Conservation (phyloP, 2,329 filamentous ascomycete species). For the Simplicillium sp. region DNA sequence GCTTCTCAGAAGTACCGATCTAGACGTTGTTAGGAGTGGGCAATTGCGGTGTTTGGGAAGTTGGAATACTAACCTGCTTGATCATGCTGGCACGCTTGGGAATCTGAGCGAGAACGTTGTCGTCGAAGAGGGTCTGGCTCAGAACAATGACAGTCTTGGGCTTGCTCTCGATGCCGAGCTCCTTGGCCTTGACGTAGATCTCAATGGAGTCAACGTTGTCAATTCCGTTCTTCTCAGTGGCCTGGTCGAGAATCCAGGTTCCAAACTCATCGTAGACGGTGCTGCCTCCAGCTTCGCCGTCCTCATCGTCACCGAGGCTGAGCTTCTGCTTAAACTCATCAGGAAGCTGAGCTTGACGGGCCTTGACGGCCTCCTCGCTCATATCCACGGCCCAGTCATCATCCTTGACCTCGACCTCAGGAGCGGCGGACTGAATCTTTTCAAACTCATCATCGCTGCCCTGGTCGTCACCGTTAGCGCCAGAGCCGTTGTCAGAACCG, state of each 20-base stretch:
- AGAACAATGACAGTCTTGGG: constrained; percentile 88
- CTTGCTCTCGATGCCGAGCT: constrained; percentile 88
- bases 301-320: constrained; percentile 64
- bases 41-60: constrained; percentile 17
- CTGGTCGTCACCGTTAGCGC: constrained; percentile 45
- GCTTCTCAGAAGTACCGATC: constrained; percentile 82
- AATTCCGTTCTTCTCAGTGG: constrained; percentile 62
- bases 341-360: constrained; percentile 87
- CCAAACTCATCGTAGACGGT: constrained; percentile 84
- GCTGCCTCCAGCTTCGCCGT: constrained; percentile 64
- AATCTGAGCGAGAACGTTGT: constrained; percentile 83
- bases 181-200: constrained; percentile 94
- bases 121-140: constrained; percentile 86
- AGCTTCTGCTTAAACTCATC: constrained; percentile 90
- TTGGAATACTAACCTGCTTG: constrained; percentile 58
- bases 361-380: constrained; percentile 89
- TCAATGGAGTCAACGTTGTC: constrained; percentile 78
- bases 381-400: constrained; percentile 95
- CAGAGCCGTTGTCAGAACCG: constrained; percentile 38
- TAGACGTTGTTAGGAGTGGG: too few relatives aligned
- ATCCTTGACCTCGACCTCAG: constrained; percentile 61
- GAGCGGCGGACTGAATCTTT: constrained; percentile 50
- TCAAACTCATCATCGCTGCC: constrained; percentile 89
- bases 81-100: constrained; percentile 75
- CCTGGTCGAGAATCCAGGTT: constrained; percentile 77